These are phyloP conservation scores for Astragalus glycyphyllos DNA, from an alignment of 306 rosid genomes.

Conservation along the genomic window DNA sequence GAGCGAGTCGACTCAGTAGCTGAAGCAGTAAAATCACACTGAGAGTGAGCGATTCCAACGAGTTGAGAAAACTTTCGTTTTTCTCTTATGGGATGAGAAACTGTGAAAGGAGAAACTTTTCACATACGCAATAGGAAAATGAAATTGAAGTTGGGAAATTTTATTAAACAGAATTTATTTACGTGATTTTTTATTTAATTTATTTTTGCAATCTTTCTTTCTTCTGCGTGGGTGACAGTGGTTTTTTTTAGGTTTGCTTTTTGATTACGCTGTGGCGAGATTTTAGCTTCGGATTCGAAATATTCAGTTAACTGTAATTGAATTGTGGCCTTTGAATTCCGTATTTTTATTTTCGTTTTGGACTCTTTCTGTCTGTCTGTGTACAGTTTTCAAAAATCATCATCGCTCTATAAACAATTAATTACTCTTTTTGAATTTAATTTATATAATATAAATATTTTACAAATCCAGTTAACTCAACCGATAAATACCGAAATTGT, in stretches of 20 bases:
- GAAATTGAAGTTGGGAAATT: slow-evolving; percentile 31
- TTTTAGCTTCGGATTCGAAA: slow-evolving; percentile 54
- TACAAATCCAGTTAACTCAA: too few relatives aligned
- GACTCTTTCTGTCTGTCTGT: slow-evolving; percentile 36
- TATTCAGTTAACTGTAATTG: slow-evolving; percentile 11
- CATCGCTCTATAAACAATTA: neutral
- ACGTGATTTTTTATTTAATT: neutral
- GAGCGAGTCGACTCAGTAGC: slow-evolving; percentile 57
- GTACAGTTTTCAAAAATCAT: slow-evolving; percentile 9
- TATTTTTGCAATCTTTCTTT: neutral
- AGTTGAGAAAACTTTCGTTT: slow-evolving; percentile 17
- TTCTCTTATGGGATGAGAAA: neutral
- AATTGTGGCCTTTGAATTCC: slow-evolving; percentile 53
- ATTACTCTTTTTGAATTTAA: neutral
- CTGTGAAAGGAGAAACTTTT: slow-evolving; percentile 39
- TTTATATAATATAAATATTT: too few relatives aligned
- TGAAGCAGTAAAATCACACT: slow-evolving; percentile 43
- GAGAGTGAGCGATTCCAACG: slow-evolving; percentile 47
- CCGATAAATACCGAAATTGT: too few relatives aligned
- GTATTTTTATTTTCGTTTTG: slow-evolving; percentile 31
- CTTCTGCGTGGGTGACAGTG: slow-evolving; percentile 33
- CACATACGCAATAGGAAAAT: slow-evolving; percentile 35
- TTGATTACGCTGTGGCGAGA: slow-evolving; percentile 54
- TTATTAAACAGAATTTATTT: neutral
- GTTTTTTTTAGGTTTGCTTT: slow-evolving; percentile 59